Percentiles rank a stretch among this genome's conserved stretches.
Evolutionary conservation across 2,329 filamentous ascomycete species (phyloP).

Genomic region (Zymoseptoria brevis): DNA sequence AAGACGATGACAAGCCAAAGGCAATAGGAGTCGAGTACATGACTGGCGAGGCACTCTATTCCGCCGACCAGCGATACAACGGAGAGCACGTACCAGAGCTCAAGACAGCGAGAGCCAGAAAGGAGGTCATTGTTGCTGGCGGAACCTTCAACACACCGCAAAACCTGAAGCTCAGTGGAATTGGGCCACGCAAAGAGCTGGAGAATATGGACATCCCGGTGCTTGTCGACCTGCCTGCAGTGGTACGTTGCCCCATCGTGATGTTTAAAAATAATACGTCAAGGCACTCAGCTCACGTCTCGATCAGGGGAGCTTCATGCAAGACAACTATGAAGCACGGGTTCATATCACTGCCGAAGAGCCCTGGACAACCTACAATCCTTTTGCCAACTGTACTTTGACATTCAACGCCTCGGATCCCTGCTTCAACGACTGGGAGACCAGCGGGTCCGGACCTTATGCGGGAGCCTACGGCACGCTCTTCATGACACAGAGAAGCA

Average conservation of each 20-base stretch:
- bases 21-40: constrained; percentile 38
- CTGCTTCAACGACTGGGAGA: neutral
- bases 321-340: neutral
- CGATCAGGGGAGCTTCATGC: neutral
- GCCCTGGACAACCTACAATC: neutral
- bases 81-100: constrained; percentile 29
- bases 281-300: neutral
- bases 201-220: constrained; percentile 44
- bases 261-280: neutral
- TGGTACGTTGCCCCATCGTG: constrained; percentile 30
- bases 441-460: neutral
- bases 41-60: constrained; percentile 33
- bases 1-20: constrained; percentile 48
- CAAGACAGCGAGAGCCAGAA: constrained; percentile 24
- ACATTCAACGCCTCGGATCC: neutral
- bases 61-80: constrained; percentile 30
- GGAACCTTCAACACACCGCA: constrained; percentile 46
- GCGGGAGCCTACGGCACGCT: neutral
- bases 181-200: constrained; percentile 49
- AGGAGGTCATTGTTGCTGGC: constrained; percentile 30
- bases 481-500: neutral
- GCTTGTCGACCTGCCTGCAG: constrained; percentile 50
- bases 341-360: neutral
- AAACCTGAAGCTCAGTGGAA: constrained; percentile 31
- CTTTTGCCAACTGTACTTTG: neutral